These are phyloP conservation scores for Colletotrichum siamense DNA, from an alignment of 2,329 filamentous ascomycete species.

Conservation along the genomic window DNA sequence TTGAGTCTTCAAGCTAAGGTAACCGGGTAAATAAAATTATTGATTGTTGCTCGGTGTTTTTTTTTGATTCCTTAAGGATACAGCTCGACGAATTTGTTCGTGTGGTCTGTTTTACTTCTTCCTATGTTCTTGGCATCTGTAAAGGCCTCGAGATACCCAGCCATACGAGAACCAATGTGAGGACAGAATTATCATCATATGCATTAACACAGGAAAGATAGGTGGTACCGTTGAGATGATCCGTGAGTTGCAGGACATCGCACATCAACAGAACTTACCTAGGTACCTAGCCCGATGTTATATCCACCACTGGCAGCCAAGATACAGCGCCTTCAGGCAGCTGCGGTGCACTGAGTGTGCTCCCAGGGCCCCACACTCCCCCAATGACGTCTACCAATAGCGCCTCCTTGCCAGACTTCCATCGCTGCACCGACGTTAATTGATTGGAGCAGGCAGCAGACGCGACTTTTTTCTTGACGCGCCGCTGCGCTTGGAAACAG, in stretches of 20 bases:
- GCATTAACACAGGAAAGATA: background rate
- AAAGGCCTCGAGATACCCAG: no score
- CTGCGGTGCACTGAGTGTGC: background rate
- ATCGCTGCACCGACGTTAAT: background rate
- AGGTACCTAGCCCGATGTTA: background rate
- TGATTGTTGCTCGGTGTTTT: no score
- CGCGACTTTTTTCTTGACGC: slow-evolving; percentile 21
- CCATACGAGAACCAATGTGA: no score
- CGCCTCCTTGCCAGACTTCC: background rate
- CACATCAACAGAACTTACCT: background rate
- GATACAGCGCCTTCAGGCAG: background rate
- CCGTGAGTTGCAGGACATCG: background rate
- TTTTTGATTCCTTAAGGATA: no score
- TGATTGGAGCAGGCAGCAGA: slow-evolving; percentile 20
- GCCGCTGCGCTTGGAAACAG: background rate
- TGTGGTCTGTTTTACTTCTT: no score
- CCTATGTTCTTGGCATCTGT: no score
- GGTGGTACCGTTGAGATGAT: background rate
- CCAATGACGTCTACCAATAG: slow-evolving; percentile 11
- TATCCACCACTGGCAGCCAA: background rate
- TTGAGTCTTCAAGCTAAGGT: background rate
- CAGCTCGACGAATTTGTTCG: no score
- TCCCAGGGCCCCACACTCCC: background rate
- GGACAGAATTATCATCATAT: no score
- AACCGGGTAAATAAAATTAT: no score